Evolutionary conservation across 169 alveolate species (phyloP).

Genomic region (Babesia bovis): DNA sequence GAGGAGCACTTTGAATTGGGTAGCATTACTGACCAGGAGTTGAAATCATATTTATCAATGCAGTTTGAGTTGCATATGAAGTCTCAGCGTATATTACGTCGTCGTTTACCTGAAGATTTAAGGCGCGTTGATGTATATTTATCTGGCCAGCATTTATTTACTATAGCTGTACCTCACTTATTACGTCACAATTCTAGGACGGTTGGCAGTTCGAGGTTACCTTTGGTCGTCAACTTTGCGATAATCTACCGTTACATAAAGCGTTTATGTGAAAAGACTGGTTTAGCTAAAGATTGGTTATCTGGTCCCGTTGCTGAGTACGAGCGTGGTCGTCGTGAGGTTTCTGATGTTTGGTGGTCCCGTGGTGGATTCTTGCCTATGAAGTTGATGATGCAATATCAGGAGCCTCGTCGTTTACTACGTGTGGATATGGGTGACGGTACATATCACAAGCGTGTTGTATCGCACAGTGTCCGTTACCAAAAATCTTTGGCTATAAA

Average conservation of each 20-base stretch:
- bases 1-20: slow-evolving; percentile 7
- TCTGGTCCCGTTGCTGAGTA: slow-evolving; percentile 37
- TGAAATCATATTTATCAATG: slow-evolving; percentile 3
- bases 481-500: slow-evolving; percentile 51
- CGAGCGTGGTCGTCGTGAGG: slow-evolving; percentile 15
- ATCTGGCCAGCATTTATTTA: slow-evolving; percentile 34
- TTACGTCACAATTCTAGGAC: not conserved
- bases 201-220: not conserved
- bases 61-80: slow-evolving; percentile 15
- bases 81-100: slow-evolving; percentile 8
- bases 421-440: slow-evolving; percentile 13
- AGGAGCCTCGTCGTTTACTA: slow-evolving; percentile 16
- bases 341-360: slow-evolving; percentile 54
- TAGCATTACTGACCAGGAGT: slow-evolving; percentile 3
- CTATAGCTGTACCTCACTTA: slow-evolving; percentile 45
- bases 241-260: slow-evolving; percentile 35
- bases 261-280: slow-evolving; percentile 9
- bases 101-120: slow-evolving; percentile 15
- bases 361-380: slow-evolving; percentile 51
- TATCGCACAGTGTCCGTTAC: not conserved
- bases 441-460: slow-evolving; percentile 7
- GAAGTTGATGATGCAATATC: slow-evolving; percentile 18
- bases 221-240: slow-evolving; percentile 46
- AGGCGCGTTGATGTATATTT: slow-evolving; percentile 30
- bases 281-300: slow-evolving; percentile 36